These are phyloP conservation scores for Calonectria pteridis DNA, from an alignment of 2,329 filamentous ascomycete genomes.

Conservation along the genomic window DNA sequence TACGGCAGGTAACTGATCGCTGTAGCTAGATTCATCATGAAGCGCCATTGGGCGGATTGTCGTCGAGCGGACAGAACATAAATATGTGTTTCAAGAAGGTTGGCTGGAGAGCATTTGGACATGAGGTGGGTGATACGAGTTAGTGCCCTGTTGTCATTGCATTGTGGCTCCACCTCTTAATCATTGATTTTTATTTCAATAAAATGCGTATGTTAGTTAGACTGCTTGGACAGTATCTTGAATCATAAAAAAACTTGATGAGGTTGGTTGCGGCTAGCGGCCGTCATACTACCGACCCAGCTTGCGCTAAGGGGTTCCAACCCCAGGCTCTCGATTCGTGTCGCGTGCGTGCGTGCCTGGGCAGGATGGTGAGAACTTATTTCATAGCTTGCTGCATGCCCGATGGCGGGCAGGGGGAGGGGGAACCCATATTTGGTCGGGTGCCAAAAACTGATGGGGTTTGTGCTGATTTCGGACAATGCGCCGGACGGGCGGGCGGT, in stretches of 20 bases:
- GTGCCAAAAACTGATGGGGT: conserved; percentile 16
- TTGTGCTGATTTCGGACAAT: conserved; percentile 16
- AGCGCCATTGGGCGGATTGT: neutral
- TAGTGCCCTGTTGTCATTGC: neutral
- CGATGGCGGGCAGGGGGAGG: neutral
- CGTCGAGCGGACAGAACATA: neutral
- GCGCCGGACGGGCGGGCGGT: conserved; percentile 15
- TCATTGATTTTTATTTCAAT: neutral
- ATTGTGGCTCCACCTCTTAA: neutral
- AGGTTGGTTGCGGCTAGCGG: neutral
- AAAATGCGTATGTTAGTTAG: neutral
- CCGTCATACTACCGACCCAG: neutral
- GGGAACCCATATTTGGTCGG: neutral
- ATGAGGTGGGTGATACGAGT: neutral
- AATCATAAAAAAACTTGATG: neutral
- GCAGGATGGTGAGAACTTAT: neutral
- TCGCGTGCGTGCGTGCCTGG: conserved; percentile 1
- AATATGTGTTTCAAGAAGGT: neutral
- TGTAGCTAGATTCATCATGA: neutral
- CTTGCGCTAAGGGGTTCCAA: neutral
- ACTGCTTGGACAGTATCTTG: no score
- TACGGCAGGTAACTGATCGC: neutral
- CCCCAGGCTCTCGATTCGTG: conserved; percentile 1
- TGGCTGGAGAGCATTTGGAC: neutral
- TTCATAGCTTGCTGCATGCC: neutral